Percentiles rank a stretch among this genome's conserved stretches.
Evolutionary conservation across 1,139 yeast genomes (phyloP).

Genomic region (Kurtzmaniella quercitrusa): DNA sequence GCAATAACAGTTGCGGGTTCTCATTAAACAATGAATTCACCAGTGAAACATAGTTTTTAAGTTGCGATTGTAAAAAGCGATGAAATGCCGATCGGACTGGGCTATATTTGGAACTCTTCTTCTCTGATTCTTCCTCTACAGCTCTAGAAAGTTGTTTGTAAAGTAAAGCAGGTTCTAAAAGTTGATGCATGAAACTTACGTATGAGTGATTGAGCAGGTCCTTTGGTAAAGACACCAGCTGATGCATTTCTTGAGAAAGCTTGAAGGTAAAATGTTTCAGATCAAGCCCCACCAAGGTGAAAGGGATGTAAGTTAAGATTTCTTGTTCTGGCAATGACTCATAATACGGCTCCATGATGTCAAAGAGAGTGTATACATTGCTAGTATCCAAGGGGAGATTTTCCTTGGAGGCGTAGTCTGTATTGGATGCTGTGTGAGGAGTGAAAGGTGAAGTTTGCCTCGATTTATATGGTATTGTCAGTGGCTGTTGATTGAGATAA

Average conservation of each 20-base stretch:
- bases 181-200: conserved; percentile 50
- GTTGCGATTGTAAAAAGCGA: conserved; percentile 49
- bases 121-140: conserved; percentile 17
- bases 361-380: background rate
- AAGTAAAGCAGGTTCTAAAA: conserved; percentile 72
- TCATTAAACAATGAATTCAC: conserved; percentile 49
- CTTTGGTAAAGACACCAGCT: conserved; percentile 16
- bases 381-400: background rate
- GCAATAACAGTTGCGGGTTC: conserved; percentile 28
- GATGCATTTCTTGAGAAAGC: background rate
- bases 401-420: background rate
- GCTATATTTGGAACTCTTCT: conserved; percentile 23
- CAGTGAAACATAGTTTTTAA: conserved; percentile 50
- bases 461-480: background rate
- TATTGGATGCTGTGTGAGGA: background rate
- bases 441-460: background rate
- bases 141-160: conserved; percentile 42
- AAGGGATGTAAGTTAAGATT: conserved; percentile 57
- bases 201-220: conserved; percentile 49
- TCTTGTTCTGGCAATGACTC: conserved; percentile 41
- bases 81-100: conserved; percentile 64
- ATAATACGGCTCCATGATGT: conserved; percentile 28
- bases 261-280: conserved; percentile 55
- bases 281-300: conserved; percentile 68
- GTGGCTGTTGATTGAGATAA: background rate